These are phyloP conservation scores for Bacidia rubella DNA, from an alignment of 495 filamentous ascomycete genomes.

Conservation along the genomic window DNA sequence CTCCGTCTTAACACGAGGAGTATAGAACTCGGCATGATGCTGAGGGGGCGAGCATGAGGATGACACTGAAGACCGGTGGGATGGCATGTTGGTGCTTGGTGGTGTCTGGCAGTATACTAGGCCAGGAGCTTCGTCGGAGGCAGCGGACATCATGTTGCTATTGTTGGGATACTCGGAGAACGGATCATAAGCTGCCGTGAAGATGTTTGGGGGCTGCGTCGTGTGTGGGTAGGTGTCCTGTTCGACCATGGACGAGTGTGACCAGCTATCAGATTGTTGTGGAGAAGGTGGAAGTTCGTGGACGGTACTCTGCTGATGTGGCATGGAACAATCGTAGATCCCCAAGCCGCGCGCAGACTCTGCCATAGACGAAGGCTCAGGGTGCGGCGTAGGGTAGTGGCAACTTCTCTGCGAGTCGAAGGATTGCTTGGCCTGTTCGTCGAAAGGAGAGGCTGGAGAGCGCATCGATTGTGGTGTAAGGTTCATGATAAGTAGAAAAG, in stretches of 20 bases:
- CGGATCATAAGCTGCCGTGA: slow-evolving; percentile 18
- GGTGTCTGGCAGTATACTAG: slow-evolving; percentile 20
- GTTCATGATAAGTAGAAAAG: slow-evolving; percentile 4
- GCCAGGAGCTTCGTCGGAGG: slow-evolving; percentile 19
- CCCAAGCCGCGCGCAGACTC: slow-evolving; percentile 16
- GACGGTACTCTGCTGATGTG: slow-evolving; percentile 15
- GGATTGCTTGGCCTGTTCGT: slow-evolving; percentile 16
- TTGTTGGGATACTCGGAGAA: slow-evolving; percentile 19
- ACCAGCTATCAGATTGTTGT: slow-evolving; percentile 19
- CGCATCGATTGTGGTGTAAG: slow-evolving; percentile 20
- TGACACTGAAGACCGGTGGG: slow-evolving; percentile 19
- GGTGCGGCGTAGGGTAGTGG: slow-evolving; percentile 17
- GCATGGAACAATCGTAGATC: slow-evolving; percentile 16
- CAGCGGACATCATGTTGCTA: slow-evolving; percentile 12
- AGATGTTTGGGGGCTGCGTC: slow-evolving; percentile 19
- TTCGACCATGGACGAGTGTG: slow-evolving; percentile 19
- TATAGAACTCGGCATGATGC: slow-evolving; percentile 15
- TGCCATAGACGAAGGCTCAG: slow-evolving; percentile 13
- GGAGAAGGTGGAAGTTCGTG: slow-evolving; percentile 19
- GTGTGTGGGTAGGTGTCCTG: slow-evolving; percentile 18
- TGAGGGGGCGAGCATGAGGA: slow-evolving; percentile 18
- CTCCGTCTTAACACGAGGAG: slow-evolving; percentile 17
- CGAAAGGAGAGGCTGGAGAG: slow-evolving; percentile 17
- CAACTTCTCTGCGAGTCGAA: slow-evolving; percentile 17
- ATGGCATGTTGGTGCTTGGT: slow-evolving; percentile 19